Evolutionary conservation across 176 grass and related monocot genomes (phyloP).

Genomic region (Areca catechu): DNA sequence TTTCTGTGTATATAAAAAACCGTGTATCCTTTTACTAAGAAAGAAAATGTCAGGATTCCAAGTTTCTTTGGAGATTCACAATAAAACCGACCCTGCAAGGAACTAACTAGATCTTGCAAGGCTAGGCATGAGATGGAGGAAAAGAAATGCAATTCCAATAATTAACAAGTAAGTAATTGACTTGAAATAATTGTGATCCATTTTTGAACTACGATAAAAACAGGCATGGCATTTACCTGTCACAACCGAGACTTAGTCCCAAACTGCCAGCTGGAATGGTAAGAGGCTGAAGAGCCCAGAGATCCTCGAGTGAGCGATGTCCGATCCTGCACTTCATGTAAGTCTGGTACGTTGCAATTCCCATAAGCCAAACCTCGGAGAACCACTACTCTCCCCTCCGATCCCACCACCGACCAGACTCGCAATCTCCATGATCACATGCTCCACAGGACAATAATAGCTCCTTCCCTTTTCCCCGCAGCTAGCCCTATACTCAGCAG

Average conservation of each 20-base stretch:
- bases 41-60: too few relatives aligned
- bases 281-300: slow-evolving; percentile 75
- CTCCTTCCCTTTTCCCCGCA: slow-evolving; percentile 21
- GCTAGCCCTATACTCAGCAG: slow-evolving; percentile 42
- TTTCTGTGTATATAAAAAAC: too few relatives aligned
- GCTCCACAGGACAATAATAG: slow-evolving; percentile 64
- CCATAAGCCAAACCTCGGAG: slow-evolving; percentile 42
- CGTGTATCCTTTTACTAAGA: too few relatives aligned
- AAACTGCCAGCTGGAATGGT: slow-evolving; percentile 51
- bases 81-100: too few relatives aligned
- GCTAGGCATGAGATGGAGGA: too few relatives aligned
- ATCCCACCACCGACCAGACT: slow-evolving; percentile 29
- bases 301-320: slow-evolving; percentile 58
- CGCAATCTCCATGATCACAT: slow-evolving; percentile 68
- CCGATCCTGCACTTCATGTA: slow-evolving; percentile 63
- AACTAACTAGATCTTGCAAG: too few relatives aligned
- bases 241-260: slow-evolving; percentile 63
- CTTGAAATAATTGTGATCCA: not conserved
- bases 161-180: not conserved
- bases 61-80: too few relatives aligned
- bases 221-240: slow-evolving; percentile 41
- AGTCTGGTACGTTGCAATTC: slow-evolving; percentile 61
- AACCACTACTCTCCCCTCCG: slow-evolving; percentile 10
- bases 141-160: not conserved
- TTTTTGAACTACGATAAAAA: not conserved